These are phyloP conservation scores for Fusarium solani-melongenae DNA, from an alignment of 2,329 filamentous ascomycete genomes.

Conservation along the genomic window DNA sequence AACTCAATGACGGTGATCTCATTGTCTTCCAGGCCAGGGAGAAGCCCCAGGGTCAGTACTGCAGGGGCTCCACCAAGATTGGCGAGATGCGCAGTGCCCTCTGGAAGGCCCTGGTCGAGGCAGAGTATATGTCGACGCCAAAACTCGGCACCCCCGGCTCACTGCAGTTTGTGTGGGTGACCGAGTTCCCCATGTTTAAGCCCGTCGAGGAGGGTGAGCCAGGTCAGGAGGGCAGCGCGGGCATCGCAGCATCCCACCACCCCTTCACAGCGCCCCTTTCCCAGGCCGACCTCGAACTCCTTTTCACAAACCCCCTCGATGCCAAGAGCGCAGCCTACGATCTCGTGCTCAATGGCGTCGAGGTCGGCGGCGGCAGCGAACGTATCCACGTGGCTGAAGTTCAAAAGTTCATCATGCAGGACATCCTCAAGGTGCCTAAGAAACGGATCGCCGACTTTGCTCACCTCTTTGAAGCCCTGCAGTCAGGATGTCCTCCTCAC, in stretches of 20 bases:
- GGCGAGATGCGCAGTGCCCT: constrained; percentile 79
- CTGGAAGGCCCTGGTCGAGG: constrained; percentile 75
- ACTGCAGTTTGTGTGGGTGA: constrained; percentile 85
- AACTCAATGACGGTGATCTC: constrained; percentile 73
- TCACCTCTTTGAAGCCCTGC: constrained; percentile 85
- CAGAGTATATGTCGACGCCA: constrained; percentile 63
- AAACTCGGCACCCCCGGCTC: constrained; percentile 50
- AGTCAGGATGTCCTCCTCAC: constrained; percentile 91
- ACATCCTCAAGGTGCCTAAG: constrained; percentile 82
- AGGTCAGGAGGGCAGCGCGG: constrained; percentile 83
- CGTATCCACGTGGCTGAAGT: constrained; percentile 88
- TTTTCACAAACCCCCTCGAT: constrained; percentile 76
- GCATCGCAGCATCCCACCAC: constrained; percentile 90
- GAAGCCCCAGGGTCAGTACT: constrained; percentile 66
- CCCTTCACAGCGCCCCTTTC: constrained; percentile 92
- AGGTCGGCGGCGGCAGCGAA: constrained; percentile 91
- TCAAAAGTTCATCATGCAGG: constrained; percentile 85
- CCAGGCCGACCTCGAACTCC: constrained; percentile 76
- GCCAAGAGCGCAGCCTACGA: constrained; percentile 93
- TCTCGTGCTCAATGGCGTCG: constrained; percentile 93
- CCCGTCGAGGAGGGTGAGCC: constrained; percentile 71
- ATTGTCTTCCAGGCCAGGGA: constrained; percentile 84
- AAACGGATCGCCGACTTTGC: constrained; percentile 82
- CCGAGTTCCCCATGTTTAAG: constrained; percentile 92
- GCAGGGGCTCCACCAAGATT: constrained; percentile 72